These are phyloP conservation scores for Casuarina equisetifolia DNA, from an alignment of 306 rosid species.

Conservation along the genomic window DNA sequence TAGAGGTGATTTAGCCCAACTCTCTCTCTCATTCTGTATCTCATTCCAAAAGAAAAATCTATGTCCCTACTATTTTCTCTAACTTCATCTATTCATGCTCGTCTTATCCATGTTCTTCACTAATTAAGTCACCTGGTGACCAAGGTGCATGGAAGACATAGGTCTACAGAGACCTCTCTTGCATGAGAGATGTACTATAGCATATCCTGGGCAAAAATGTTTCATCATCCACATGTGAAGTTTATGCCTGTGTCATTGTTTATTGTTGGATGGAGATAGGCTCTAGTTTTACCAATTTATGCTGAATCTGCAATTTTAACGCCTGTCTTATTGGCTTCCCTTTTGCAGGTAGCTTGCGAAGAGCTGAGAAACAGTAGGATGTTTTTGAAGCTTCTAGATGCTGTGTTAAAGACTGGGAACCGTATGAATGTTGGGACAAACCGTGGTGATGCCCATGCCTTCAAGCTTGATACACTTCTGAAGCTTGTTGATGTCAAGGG, in stretches of 20 bases:
- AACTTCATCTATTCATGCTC: no score
- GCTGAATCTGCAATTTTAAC: neutral
- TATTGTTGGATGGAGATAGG: neutral
- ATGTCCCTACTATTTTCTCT: no score
- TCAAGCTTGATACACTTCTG: conserved; percentile 98
- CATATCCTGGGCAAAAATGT: neutral
- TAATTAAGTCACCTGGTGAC: no score
- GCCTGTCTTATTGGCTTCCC: conserved; percentile 12
- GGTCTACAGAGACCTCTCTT: neutral
- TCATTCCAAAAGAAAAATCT: no score
- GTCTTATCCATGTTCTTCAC: no score
- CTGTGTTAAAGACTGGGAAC: conserved; percentile 94
- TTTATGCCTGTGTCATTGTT: neutral
- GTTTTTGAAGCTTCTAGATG: conserved; percentile 95
- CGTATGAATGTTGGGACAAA: conserved; percentile 98
- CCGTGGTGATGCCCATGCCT: conserved; percentile 96
- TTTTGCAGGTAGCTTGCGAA: conserved; percentile 74
- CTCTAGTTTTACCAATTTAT: neutral
- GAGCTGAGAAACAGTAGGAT: conserved; percentile 87
- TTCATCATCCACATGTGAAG: neutral
- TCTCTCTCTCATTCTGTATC: neutral
- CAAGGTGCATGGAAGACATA: neutral
- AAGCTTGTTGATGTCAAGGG: conserved; percentile 89
- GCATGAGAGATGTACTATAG: neutral
- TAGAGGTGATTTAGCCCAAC: conserved; percentile 55